These are phyloP conservation scores for Dactylis glomerata DNA, from an alignment of 176 grass and related monocot species.

Conservation along the genomic window DNA sequence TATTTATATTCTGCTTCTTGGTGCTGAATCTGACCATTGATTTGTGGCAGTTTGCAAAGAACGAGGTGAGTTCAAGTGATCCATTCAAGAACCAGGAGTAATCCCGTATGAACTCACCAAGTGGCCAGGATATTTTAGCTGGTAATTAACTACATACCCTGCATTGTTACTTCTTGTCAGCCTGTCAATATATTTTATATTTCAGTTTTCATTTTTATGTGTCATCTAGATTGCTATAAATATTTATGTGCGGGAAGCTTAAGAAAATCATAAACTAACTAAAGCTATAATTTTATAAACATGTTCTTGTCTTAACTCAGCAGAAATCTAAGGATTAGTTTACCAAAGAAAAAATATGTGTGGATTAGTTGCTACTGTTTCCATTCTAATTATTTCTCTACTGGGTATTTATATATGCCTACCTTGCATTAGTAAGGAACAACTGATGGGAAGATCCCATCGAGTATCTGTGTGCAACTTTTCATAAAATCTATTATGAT, in stretches of 20 bases:
- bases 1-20: slow-evolving; percentile 27
- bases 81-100: slow-evolving; percentile 82
- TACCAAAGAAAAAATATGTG: background rate
- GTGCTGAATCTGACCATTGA: slow-evolving; percentile 24
- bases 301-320: background rate
- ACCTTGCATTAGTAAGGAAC: background rate
- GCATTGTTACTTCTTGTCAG: background rate
- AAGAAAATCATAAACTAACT: background rate
- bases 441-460: background rate
- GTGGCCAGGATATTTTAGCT: slow-evolving; percentile 9
- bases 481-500: no score
- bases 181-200: background rate
- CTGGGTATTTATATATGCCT: background rate
- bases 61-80: slow-evolving; percentile 77
- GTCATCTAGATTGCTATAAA: background rate
- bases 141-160: slow-evolving; percentile 28
- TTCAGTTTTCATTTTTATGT: background rate
- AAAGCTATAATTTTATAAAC: background rate
- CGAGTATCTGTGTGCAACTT: no score
- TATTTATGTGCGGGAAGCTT: background rate
- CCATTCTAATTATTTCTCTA: background rate
- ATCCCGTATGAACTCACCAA: slow-evolving; percentile 9
- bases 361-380: background rate
- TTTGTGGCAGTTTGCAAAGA: slow-evolving; percentile 74
- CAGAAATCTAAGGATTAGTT: background rate